Evolutionary conservation across 2,329 filamentous ascomycete species (phyloP).

Genomic region (Nothophoma quercina): DNA sequence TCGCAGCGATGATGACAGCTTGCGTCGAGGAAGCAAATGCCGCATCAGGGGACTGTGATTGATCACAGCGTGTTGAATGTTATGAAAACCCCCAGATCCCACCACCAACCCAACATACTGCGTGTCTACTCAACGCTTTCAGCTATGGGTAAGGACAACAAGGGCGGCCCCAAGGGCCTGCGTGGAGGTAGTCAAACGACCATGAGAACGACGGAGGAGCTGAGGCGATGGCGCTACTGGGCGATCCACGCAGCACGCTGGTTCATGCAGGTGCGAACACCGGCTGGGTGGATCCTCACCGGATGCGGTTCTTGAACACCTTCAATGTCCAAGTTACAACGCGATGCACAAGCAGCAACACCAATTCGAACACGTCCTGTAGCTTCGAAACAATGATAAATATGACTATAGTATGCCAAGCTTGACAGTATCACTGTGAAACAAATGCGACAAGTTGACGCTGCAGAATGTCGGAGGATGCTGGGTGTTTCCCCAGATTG

Average conservation of each 20-base stretch:
- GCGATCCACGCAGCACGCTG: slow-evolving; percentile 9
- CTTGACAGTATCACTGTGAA: slow-evolving; percentile 14
- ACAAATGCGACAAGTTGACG: slow-evolving; percentile 15
- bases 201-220: slow-evolving; percentile 2
- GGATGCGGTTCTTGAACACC: slow-evolving; percentile 6
- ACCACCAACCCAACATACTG: no score
- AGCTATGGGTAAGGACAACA: no score
- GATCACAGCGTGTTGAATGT: no score
- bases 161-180: no score
- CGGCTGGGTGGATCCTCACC: slow-evolving; percentile 21
- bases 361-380: neutral
- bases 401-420: slow-evolving; percentile 2
- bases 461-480: slow-evolving; percentile 16
- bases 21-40: neutral
- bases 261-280: slow-evolving; percentile 14
- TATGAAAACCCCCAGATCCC: no score
- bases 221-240: slow-evolving; percentile 8
- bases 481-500: slow-evolving; percentile 18
- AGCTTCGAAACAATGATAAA: neutral
- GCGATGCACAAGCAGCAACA: neutral
- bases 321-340: neutral
- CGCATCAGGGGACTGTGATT: no score
- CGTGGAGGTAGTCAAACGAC: no score
- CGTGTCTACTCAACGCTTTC: no score
- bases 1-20: neutral